phyloP scores from a whole-genome alignment of 1,139 yeast species.

The Ogataea hybrid region DNA sequence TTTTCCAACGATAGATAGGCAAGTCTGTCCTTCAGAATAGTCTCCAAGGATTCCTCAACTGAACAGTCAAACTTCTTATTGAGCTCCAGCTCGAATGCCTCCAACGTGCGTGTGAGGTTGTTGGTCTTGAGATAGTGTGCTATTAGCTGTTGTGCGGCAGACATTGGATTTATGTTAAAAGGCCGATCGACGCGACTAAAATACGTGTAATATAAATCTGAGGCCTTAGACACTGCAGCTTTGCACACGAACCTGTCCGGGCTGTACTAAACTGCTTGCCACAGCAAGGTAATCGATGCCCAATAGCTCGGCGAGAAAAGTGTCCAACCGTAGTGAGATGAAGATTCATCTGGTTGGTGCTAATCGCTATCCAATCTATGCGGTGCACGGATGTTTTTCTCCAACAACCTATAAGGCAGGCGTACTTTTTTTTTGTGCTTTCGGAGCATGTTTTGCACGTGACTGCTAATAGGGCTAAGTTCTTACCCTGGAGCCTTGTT shows the following conservation, averaged over 20 bases:
- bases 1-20: conserved; percentile 31
- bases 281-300: too few species aligned
- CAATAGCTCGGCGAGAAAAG: too few species aligned
- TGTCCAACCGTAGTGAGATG: too few species aligned
- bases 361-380: too few species aligned
- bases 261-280: too few species aligned
- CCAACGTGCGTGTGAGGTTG: conserved; percentile 45
- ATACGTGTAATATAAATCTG: neutral
- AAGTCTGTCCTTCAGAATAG: conserved; percentile 51
- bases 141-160: conserved; percentile 36
- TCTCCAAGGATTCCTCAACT: conserved; percentile 46
- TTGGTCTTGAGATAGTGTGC: conserved; percentile 55
- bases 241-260: too few species aligned
- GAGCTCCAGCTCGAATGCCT: conserved; percentile 40
- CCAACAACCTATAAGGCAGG: too few species aligned
- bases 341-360: too few species aligned
- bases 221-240: too few species aligned
- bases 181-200: conserved; percentile 10
- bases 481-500: conserved; percentile 5
- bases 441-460: conserved; percentile 1
- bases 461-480: conserved; percentile 2
- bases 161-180: neutral
- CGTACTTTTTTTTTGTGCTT: neutral
- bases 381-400: too few species aligned
- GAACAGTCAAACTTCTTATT: conserved; percentile 22